phyloP scores from a whole-genome alignment of 371 early-diverging fungal genomes.

The Dentiscutata heterogama region DNA sequence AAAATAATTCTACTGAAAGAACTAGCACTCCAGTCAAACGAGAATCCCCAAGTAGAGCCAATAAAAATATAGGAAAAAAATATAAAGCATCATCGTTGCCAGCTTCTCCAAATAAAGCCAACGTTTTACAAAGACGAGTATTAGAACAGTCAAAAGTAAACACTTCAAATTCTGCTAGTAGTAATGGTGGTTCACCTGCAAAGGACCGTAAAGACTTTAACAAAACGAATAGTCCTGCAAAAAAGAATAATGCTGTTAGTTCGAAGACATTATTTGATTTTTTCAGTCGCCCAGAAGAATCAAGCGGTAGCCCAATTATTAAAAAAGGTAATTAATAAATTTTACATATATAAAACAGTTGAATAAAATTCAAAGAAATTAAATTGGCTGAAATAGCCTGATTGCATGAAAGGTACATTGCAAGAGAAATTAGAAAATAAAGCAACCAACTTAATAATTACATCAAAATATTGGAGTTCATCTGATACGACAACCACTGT shows the following conservation, averaged over 20 bases:
- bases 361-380: not conserved
- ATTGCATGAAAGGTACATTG: not conserved
- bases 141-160: no score
- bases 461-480: constrained; percentile 11
- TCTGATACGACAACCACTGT: no score
- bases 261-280: constrained; percentile 1
- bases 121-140: no score
- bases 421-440: not conserved
- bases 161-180: not conserved
- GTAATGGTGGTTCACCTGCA: not conserved
- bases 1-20: not conserved
- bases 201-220: not conserved
- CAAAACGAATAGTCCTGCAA: not conserved
- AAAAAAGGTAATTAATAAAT: not conserved
- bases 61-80: not conserved
- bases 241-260: not conserved
- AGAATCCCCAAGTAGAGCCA: not conserved
- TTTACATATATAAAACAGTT: not conserved
- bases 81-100: not conserved
- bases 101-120: not conserved
- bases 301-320: no score
- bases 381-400: not conserved
- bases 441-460: not conserved
- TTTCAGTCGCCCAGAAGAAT: not conserved
- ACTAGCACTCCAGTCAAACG: not conserved